Evolutionary conservation across 2,329 filamentous ascomycete species (phyloP).

Genomic region (Calonectria pseudoturangicola): DNA sequence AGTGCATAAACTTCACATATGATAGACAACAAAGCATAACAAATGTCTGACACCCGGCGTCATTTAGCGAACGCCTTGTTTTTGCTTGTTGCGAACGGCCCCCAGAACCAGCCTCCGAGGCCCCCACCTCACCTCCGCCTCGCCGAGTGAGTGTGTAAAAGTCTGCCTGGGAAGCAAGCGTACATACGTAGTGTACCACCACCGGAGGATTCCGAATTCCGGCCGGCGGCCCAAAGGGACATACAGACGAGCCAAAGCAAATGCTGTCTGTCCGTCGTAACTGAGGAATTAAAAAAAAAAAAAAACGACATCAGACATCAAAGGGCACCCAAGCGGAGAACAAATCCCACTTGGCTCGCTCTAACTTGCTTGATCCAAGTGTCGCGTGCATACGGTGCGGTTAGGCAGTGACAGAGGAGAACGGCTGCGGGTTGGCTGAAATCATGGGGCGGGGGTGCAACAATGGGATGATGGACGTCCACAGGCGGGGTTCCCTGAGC

Average conservation of each 20-base stretch:
- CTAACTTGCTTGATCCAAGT: conserved; percentile 48
- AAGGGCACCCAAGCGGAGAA: conserved; percentile 48
- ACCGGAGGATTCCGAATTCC: conserved; percentile 24
- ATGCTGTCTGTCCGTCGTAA: background rate
- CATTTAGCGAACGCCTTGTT: conserved; percentile 18
- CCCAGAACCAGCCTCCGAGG: conserved; percentile 21
- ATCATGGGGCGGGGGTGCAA: conserved; percentile 17
- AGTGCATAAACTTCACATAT: conserved; percentile 19
- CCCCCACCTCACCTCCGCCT: conserved; percentile 18
- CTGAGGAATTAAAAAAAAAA: background rate
- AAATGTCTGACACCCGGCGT: conserved; percentile 16
- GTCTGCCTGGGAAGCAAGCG: conserved; percentile 5
- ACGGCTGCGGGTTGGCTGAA: conserved; percentile 26
- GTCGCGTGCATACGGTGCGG: conserved; percentile 54
- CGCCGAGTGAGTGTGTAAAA: background rate
- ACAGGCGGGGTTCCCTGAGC: conserved; percentile 12
- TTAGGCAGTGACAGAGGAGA: conserved; percentile 24
- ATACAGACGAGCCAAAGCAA: no score
- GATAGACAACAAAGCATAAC: conserved; percentile 24
- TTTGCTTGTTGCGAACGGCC: conserved; percentile 19
- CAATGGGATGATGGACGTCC: conserved; percentile 26
- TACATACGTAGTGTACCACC: no score
- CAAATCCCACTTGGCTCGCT: conserved; percentile 45
- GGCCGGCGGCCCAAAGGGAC: conserved; percentile 26
- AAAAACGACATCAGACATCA: background rate